Base-by-base conservation (phyloP, 1,284 basidiomycete genomes). In the Inonotus hispidus region DNA sequence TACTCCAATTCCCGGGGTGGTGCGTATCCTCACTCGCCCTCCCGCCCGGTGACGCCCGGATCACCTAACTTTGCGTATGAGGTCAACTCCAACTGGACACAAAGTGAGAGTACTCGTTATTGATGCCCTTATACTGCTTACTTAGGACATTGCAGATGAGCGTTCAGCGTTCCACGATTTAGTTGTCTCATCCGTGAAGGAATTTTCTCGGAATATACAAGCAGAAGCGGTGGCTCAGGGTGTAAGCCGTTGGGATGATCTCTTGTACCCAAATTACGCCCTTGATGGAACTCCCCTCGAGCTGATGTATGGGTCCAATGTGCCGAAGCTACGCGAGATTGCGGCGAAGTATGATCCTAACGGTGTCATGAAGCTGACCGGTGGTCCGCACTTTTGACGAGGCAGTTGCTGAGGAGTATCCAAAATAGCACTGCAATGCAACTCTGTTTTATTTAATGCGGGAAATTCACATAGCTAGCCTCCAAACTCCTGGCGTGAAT, bases 181-280 rank as follows among this genome's bases (percentile, higher is more conserved):
- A 41, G 41, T 41, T 16, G 55, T 56, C 16, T 45, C 25, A 1
- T 5, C 43, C 10, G 21, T 29, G 32, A 45, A 52, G 21, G 41
- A 45, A n/a, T 19, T 14, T 25, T 13, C 58, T 23, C 19, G 60
- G 14, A 35, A 16, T 14, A 49, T 62, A 19, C 57, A 62, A 25
- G 49, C 39, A 41, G 35, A 14, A 2, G 61, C 61, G 13, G 52
- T 62, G 1, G 16, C 45, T 27, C 21, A 58, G n/a, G 61, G 61
- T 13, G 43, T 53, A 32, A 59, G 57, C 21, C 3, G 23, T 6
- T 59, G 50, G 52, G 61, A 59, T 14, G 61, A 59, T 29, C 25
- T 54, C 32, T 61, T 64, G 25, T 67, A 67, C 53, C 58, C 62
- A 6, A 67, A 66, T 47, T 67, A 67, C 41, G 62, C 66, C 3